A percentile compares a stretch with the other conserved stretches of the same genome.
Evolutionary conservation across 179 eudicot species (phyloP).

Genomic region (Heliamphora pulchella): DNA sequence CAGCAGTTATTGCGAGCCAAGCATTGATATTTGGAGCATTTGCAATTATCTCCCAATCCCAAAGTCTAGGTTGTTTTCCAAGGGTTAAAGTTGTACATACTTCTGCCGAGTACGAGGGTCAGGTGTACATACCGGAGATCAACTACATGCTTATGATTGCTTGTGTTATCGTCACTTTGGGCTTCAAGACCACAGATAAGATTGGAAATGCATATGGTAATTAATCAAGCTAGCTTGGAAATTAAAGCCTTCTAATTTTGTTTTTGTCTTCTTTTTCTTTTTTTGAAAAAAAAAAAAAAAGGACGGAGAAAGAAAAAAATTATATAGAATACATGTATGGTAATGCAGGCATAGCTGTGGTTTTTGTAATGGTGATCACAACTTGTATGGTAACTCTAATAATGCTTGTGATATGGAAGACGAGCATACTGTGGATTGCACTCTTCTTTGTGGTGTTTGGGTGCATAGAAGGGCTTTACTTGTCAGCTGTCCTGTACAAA

Average conservation of each 20-base stretch:
- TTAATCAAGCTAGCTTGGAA: not conserved
- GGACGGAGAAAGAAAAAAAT: too few relatives aligned
- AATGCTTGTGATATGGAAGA: slow-evolving; percentile 49
- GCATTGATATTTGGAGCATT: slow-evolving; percentile 43
- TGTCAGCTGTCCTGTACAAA: slow-evolving; percentile 41
- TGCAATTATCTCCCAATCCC: slow-evolving; percentile 33
- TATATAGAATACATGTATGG: not conserved
- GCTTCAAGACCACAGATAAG: slow-evolving; percentile 31
- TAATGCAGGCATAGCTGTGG: slow-evolving; percentile 41
- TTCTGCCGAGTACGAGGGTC: slow-evolving; percentile 37
- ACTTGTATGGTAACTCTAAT: slow-evolving; percentile 26
- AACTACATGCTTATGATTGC: slow-evolving; percentile 38
- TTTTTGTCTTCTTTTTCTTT: not conserved
- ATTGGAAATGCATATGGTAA: slow-evolving; percentile 47
- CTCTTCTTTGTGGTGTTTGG: slow-evolving; percentile 26
- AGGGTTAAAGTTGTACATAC: slow-evolving; percentile 43
- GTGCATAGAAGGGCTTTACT: slow-evolving; percentile 27
- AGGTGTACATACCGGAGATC: slow-evolving; percentile 48
- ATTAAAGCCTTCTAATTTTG: not conserved
- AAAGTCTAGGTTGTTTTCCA: slow-evolving; percentile 37
- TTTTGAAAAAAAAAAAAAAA: not conserved
- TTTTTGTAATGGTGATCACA: slow-evolving; percentile 33
- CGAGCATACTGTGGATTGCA: slow-evolving; percentile 26
- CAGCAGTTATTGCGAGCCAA: slow-evolving; percentile 47
- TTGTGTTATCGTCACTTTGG: slow-evolving; percentile 30